Percentiles rank a stretch among this genome's conserved stretches.
phyloP scores from a whole-genome alignment of 2,329 filamentous ascomycete genomes.

The Davidsoniella australis region DNA sequence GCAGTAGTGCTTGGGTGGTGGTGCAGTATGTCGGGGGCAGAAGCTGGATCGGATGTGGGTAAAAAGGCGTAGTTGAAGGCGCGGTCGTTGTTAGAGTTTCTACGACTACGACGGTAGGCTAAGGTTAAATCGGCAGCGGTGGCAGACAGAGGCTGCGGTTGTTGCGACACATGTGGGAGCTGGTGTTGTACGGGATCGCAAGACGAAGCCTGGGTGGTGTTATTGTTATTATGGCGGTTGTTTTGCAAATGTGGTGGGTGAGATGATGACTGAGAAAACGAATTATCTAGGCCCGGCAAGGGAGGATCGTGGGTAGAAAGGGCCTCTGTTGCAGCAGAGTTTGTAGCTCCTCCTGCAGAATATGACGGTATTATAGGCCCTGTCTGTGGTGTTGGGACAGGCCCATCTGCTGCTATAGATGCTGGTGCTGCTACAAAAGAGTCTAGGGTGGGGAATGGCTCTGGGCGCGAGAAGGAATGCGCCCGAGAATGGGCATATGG shows the following conservation, averaged over 20 bases:
- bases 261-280: too few species aligned
- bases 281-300: too few species aligned
- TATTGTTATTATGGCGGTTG: neutral
- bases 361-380: neutral
- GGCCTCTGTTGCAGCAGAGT: neutral
- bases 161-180: neutral
- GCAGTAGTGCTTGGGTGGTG: neutral
- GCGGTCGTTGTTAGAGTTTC: neutral
- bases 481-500: constrained; percentile 2
- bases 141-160: neutral
- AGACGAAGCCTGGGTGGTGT: too few species aligned
- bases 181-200: neutral
- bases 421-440: constrained; percentile 1
- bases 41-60: neutral
- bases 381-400: neutral
- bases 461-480: constrained; percentile 8
- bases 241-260: neutral
- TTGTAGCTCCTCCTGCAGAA: neutral
- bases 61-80: neutral
- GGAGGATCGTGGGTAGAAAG: neutral
- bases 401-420: neutral
- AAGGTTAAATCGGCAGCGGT: too few species aligned
- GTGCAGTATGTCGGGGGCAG: neutral
- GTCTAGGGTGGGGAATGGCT: constrained; percentile 8
- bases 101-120: neutral